Conservation (phyloP, 805 yeast species). For the Naumovozyma dairenensis region DNA sequence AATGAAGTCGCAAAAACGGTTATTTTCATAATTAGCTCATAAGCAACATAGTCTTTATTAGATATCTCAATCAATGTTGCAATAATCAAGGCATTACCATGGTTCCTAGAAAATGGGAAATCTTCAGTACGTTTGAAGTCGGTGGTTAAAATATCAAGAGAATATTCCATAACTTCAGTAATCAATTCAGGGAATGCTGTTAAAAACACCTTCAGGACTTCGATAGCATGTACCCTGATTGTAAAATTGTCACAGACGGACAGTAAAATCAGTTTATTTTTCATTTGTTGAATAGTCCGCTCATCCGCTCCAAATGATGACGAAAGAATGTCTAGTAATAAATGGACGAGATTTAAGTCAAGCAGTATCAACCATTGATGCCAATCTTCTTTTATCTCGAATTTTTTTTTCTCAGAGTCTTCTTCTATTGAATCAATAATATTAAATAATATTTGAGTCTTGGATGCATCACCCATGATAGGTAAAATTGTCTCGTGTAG, state of each 20-base stretch:
- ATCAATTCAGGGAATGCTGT: slow-evolving; percentile 29
- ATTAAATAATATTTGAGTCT: slow-evolving; percentile 24
- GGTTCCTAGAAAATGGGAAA: slow-evolving; percentile 27
- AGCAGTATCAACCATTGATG: slow-evolving; percentile 18
- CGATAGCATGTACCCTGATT: slow-evolving; percentile 34
- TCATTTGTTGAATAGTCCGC: slow-evolving; percentile 24
- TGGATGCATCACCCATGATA: slow-evolving; percentile 28
- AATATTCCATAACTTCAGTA: slow-evolving; percentile 29
- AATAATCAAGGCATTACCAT: slow-evolving; percentile 33
- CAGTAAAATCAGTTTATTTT: slow-evolving; percentile 29
- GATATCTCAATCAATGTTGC: slow-evolving; percentile 30
- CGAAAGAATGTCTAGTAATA: slow-evolving; percentile 16
- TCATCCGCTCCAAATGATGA: slow-evolving; percentile 24
- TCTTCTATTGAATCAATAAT: slow-evolving; percentile 7
- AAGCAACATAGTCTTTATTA: slow-evolving; percentile 36
- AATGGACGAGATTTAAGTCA: slow-evolving; percentile 16
- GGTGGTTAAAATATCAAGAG: slow-evolving; percentile 30
- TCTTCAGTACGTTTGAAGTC: slow-evolving; percentile 21
- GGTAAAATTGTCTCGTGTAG: slow-evolving; percentile 18
- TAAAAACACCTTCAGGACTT: slow-evolving; percentile 28
- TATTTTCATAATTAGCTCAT: slow-evolving; percentile 35
- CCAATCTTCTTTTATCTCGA: slow-evolving; percentile 1
- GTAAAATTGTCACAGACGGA: slow-evolving; percentile 32
- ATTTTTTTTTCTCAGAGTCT: background rate
- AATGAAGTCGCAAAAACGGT: slow-evolving; percentile 37